phyloP scores from a whole-genome alignment of 306 rosid genomes.

The Vigna unguiculata region DNA sequence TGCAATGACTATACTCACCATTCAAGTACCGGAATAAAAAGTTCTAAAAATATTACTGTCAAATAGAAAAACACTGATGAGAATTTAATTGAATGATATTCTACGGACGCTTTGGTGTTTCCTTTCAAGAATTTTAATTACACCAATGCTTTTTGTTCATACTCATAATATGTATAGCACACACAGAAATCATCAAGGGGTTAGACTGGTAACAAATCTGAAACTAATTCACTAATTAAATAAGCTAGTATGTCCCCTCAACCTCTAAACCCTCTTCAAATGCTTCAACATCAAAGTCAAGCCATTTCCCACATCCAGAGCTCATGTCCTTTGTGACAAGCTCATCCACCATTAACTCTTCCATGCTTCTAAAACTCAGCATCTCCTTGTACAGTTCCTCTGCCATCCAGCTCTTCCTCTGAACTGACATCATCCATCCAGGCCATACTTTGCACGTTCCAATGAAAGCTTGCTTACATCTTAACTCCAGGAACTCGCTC shows the following conservation, averaged over 20 bases:
- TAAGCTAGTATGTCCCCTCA: slow-evolving; percentile 58
- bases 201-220: slow-evolving; percentile 59
- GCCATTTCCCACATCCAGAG: slow-evolving; percentile 76
- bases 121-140: slow-evolving; percentile 34
- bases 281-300: slow-evolving; percentile 67
- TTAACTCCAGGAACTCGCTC: slow-evolving; percentile 60
- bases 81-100: slow-evolving; percentile 13
- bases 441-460: slow-evolving; percentile 66
- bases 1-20: slow-evolving; percentile 2
- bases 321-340: slow-evolving; percentile 85
- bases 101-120: background rate
- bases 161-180: slow-evolving; percentile 12
- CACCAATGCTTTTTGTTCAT: slow-evolving; percentile 34
- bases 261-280: slow-evolving; percentile 70
- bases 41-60: background rate
- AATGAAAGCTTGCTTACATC: slow-evolving; percentile 50
- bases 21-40: background rate
- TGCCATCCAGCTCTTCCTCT: slow-evolving; percentile 57
- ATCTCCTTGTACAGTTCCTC: slow-evolving; percentile 73
- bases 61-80: slow-evolving; percentile 16
- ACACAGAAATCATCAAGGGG: slow-evolving; percentile 35
- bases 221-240: slow-evolving; percentile 70
- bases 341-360: slow-evolving; percentile 75
- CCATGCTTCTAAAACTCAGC: slow-evolving; percentile 61
- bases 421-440: slow-evolving; percentile 52